Evolutionary conservation across 148 eudicot genomes (phyloP).

Genomic region (Salicornia ramosissima): DNA sequence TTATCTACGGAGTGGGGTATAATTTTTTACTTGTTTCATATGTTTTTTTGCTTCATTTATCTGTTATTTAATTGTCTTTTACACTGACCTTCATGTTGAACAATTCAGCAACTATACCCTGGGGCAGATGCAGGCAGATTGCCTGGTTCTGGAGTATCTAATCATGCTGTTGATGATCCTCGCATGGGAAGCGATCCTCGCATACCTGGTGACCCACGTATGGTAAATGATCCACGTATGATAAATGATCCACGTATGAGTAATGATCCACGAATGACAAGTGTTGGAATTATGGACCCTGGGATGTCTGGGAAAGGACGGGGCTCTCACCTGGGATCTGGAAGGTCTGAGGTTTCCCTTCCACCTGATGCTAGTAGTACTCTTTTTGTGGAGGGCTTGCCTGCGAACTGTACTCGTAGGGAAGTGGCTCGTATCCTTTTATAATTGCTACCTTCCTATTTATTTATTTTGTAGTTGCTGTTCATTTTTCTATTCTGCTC

Average conservation of each 20-base stretch:
- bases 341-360: conserved; percentile 52
- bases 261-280: conserved; percentile 26
- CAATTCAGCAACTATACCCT: conserved; percentile 51
- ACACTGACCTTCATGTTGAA: conserved; percentile 14
- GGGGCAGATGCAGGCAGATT: conserved; percentile 54
- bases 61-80: conserved; percentile 5
- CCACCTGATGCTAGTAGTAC: conserved; percentile 83
- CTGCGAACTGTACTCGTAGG: conserved; percentile 63
- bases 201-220: conserved; percentile 14
- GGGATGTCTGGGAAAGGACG: conserved; percentile 37
- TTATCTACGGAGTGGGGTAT: conserved; percentile 58
- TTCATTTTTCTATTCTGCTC: neutral
- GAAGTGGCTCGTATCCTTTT: conserved; percentile 93
- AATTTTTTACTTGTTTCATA: conserved; percentile 1
- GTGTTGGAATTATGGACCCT: conserved; percentile 41
- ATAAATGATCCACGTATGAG: conserved; percentile 29
- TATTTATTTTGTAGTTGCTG: neutral
- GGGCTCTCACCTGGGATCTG: conserved; percentile 42
- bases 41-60: neutral
- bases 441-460: neutral
- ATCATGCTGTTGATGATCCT: conserved; percentile 40
- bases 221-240: conserved; percentile 18
- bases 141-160: conserved; percentile 38
- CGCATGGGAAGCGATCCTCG: conserved; percentile 21
- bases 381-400: conserved; percentile 74